Conservation (phyloP, 73 alveolate genomes). For the Paramecium bursaria region DNA sequence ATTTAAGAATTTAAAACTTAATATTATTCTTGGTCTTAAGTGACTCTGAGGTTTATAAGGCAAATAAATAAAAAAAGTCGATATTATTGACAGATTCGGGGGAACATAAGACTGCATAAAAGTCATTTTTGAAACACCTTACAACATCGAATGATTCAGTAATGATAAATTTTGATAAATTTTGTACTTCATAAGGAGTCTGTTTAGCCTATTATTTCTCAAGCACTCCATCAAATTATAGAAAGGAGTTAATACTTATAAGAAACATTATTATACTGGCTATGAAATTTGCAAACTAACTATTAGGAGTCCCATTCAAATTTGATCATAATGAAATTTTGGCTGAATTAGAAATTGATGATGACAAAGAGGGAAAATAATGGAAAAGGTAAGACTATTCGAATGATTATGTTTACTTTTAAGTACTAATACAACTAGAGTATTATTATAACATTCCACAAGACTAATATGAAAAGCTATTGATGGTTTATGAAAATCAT, state of each 20-base stretch:
- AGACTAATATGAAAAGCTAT: constrained; percentile 39
- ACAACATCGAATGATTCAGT: constrained; percentile 21
- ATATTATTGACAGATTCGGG: constrained; percentile 6
- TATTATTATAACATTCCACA: constrained; percentile 48
- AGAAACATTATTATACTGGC: constrained; percentile 23
- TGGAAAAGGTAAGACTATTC: constrained; percentile 28
- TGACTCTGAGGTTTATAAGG: constrained; percentile 23
- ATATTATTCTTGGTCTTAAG: constrained; percentile 18
- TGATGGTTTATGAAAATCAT: constrained; percentile 14
- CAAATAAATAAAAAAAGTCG: constrained; percentile 24
- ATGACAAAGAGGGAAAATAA: constrained; percentile 32
- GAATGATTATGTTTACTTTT: constrained; percentile 36
- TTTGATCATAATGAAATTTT: neutral
- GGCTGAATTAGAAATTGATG: constrained; percentile 20
- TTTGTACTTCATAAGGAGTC: neutral
- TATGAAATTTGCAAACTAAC: constrained; percentile 3
- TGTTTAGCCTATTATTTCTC: constrained; percentile 39
- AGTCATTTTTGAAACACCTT: constrained; percentile 17
- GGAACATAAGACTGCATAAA: constrained; percentile 5
- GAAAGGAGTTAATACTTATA: constrained; percentile 45
- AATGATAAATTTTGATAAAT: constrained; percentile 39
- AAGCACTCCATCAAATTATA: constrained; percentile 59
- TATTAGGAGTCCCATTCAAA: neutral
- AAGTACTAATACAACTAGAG: constrained; percentile 25
- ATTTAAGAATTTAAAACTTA: constrained; percentile 26